Conservation (phyloP, 176 grass and related monocot genomes). For the Musa troglodytarum region DNA sequence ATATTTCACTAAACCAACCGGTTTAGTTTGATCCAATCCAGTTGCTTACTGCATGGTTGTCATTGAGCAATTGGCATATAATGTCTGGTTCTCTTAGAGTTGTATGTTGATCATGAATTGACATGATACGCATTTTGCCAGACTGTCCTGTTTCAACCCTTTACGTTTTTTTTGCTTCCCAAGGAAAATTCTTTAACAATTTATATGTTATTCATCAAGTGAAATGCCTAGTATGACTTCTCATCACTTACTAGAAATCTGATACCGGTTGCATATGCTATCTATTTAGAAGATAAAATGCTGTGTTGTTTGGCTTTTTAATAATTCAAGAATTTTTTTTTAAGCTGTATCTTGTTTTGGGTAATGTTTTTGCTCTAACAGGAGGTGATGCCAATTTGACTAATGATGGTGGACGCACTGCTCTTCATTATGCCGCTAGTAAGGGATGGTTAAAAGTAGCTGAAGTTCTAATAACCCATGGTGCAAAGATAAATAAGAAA, state of each 20-base stretch:
- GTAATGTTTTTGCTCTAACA: slow-evolving; percentile 29
- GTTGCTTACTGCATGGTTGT: no score
- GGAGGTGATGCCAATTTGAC: slow-evolving; percentile 71
- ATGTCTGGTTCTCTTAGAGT: no score
- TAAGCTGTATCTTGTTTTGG: neutral
- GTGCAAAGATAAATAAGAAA: slow-evolving; percentile 85
- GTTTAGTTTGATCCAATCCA: no score
- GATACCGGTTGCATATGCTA: neutral
- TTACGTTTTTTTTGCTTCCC: no score
- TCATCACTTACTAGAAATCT: neutral
- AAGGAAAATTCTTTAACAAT: no score
- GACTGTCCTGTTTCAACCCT: no score
- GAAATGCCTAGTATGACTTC: neutral
- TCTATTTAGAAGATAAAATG: neutral
- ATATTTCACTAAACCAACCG: no score
- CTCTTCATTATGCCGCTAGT: slow-evolving; percentile 95
- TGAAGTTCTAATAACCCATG: slow-evolving; percentile 51
- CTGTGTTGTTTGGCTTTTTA: neutral
- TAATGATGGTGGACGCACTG: slow-evolving; percentile 82
- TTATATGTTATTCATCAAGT: no score
- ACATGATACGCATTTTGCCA: no score
- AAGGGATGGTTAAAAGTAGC: slow-evolving; percentile 68
- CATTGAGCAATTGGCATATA: no score
- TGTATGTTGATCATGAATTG: no score
- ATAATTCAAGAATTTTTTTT: neutral